A percentile compares a stretch with the other conserved stretches of the same genome.
phyloP scores from a whole-genome alignment of 768 basidiomycete genomes.

The Tephrocybe sp. region DNA sequence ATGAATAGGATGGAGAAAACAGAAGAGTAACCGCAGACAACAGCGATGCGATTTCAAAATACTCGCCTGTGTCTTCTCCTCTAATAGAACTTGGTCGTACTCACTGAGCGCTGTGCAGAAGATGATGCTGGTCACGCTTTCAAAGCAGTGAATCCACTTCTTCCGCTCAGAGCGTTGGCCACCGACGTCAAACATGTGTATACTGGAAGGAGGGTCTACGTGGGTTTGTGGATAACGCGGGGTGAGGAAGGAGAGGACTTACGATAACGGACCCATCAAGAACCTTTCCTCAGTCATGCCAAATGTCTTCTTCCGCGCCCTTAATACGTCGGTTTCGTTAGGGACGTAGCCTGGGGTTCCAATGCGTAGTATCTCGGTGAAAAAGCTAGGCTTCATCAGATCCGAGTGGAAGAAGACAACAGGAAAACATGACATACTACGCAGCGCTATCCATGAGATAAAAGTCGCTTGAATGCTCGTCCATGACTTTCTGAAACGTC shows the following conservation, averaged over 20 bases:
- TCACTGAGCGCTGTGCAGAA: slow-evolving; percentile 70
- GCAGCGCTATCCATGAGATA: slow-evolving; percentile 94
- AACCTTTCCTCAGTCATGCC: slow-evolving; percentile 91
- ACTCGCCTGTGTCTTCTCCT: slow-evolving; percentile 67
- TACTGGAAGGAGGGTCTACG: slow-evolving; percentile 26
- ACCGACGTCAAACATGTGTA: slow-evolving; percentile 78
- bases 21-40: too few relatives aligned
- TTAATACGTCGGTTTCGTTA: slow-evolving; percentile 79
- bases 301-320: slow-evolving; percentile 82
- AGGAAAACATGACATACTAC: slow-evolving; percentile 57
- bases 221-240: too few relatives aligned
- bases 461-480: slow-evolving; percentile 69
- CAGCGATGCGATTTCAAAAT: too few relatives aligned
- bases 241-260: too few relatives aligned
- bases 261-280: slow-evolving; percentile 63
- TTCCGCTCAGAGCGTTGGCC: slow-evolving; percentile 82
- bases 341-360: slow-evolving; percentile 77
- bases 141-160: slow-evolving; percentile 61
- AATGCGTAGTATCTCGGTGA: slow-evolving; percentile 78
- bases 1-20: too few relatives aligned
- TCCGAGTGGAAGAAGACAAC: not conserved
- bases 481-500: slow-evolving; percentile 51
- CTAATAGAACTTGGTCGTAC: slow-evolving; percentile 73
- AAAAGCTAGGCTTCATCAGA: slow-evolving; percentile 71
- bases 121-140: slow-evolving; percentile 60